Evolutionary conservation across 2,329 filamentous ascomycete species (phyloP), one percentile per base, ranked within the genome.

Genomic region (Fusarium scirpi): DNA sequence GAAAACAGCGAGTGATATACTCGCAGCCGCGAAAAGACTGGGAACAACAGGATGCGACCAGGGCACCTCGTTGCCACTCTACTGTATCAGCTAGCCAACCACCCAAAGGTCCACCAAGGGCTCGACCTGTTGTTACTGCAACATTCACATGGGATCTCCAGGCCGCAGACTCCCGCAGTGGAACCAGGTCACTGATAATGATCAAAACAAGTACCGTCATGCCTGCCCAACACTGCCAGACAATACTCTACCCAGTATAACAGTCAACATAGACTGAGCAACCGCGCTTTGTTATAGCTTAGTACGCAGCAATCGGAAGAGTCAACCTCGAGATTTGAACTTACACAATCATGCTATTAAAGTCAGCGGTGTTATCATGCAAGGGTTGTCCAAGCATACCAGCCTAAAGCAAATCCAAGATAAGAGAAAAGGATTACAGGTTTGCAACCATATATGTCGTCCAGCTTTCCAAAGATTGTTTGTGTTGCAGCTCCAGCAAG

Each of bases 61-160:
- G 0, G 83, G 77, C 8, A 85, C 78, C 53, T 85, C 80, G 52
- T 87, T 87, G 7, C 86, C 85, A 1, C 86, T 86, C 89, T 24
- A 92, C 81, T 1, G 80, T 82, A 65, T 91, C 88, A 12, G 87
- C 88, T 7, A 92, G 82, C 34, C 86, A 83, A 0, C 89, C 89
- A 3, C 90, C 89, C 11, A 86, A 72, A 2, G 85, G 86, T 0
- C 85, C 86, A 3, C 86, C 86, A 1, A 87, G 71, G 46, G 84
- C 86, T 38, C 86, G 80, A 4, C 85, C 86, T 4, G 82, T 80
- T 0, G 86, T 87, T 13, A 84, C 82, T 13, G 84, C 82, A 1
- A 88, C 80, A 45, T 88, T 87, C 59, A 86, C 79, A 62, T 85
- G 87, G 13, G 84, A 83, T 52, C 85, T 81, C 86, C 86, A 89